phyloP scores from a whole-genome alignment of 2,329 filamentous ascomycete genomes.

The Hypoxylon sp. region DNA sequence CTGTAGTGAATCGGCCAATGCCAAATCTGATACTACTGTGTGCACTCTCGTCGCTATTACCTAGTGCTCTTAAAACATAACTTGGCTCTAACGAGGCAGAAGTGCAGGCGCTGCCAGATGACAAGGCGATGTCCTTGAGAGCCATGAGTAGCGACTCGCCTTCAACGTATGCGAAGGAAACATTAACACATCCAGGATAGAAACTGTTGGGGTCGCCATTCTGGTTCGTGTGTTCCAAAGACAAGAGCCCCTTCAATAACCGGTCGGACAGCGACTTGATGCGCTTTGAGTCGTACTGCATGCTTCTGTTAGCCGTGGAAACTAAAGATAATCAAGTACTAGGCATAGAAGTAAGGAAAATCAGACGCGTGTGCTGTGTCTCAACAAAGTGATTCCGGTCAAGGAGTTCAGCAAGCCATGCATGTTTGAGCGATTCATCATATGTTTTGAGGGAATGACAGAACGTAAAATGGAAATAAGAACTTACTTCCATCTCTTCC shows the following conservation, averaged over 20 bases:
- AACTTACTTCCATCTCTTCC: slow-evolving; percentile 89
- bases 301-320: slow-evolving; percentile 15
- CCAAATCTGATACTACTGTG: slow-evolving; percentile 98
- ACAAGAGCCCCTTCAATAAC: slow-evolving; percentile 83
- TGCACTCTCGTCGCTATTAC: slow-evolving; percentile 96
- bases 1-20: slow-evolving; percentile 96
- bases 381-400: slow-evolving; percentile 72
- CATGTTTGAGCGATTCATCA: slow-evolving; percentile 91
- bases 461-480: slow-evolving; percentile 43
- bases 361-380: slow-evolving; percentile 78
- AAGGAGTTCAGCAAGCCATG: slow-evolving; percentile 90
- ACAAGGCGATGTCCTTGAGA: slow-evolving; percentile 96
- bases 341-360: slow-evolving; percentile 46
- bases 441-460: slow-evolving; percentile 52
- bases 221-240: slow-evolving; percentile 91
- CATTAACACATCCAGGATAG: slow-evolving; percentile 97
- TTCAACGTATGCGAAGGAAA: slow-evolving; percentile 98
- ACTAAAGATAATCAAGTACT: slow-evolving; percentile 12
- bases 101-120: slow-evolving; percentile 96
- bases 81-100: slow-evolving; percentile 96
- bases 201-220: slow-evolving; percentile 88
- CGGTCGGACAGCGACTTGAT: slow-evolving; percentile 87
- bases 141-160: slow-evolving; percentile 99
- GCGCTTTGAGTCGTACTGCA: slow-evolving; percentile 90
- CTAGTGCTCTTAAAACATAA: slow-evolving; percentile 93